A percentile compares a stretch with the other conserved stretches of the same genome.
phyloP scores from a whole-genome alignment of 108 stramenopile genomes.

The Cyclotella sp. region DNA sequence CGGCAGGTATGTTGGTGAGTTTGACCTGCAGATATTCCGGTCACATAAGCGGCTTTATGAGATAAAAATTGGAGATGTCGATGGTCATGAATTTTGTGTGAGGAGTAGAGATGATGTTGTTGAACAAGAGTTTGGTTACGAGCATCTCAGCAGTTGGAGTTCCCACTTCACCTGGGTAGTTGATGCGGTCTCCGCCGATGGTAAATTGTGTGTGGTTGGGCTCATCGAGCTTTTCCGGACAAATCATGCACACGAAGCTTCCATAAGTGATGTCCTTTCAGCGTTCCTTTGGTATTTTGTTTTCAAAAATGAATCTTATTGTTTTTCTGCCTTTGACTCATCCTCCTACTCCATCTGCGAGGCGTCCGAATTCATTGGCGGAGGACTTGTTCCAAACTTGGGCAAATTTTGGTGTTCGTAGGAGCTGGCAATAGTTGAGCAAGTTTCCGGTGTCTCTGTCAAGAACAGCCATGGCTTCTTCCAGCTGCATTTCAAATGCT shows the following conservation, averaged over 20 bases:
- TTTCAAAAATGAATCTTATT: background rate
- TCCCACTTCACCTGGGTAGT: slow-evolving; percentile 22
- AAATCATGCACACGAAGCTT: no score
- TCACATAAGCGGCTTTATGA: slow-evolving; percentile 30
- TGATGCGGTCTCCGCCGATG: slow-evolving; percentile 29
- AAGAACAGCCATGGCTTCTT: background rate
- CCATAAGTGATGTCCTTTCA: background rate
- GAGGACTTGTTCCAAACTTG: background rate
- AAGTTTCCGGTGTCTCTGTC: slow-evolving; percentile 16
- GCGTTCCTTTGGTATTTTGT: slow-evolving; percentile 28
- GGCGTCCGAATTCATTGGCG: no score
- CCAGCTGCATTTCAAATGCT: background rate
- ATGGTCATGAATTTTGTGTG: slow-evolving; percentile 15
- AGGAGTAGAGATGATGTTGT: slow-evolving; percentile 34
- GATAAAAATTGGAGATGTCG: slow-evolving; percentile 53
- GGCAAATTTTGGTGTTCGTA: background rate
- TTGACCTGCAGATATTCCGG: slow-evolving; percentile 23
- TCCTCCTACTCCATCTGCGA: no score
- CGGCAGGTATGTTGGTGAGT: slow-evolving; percentile 26
- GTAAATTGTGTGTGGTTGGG: no score
- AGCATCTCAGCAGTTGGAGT: slow-evolving; percentile 37
- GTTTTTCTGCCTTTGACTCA: no score
- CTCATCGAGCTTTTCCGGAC: no score
- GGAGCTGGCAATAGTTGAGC: slow-evolving; percentile 13
- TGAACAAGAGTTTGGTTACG: slow-evolving; percentile 26